Evolutionary conservation across 495 filamentous ascomycete species (phyloP), one percentile per base, ranked within the genome.

Genomic region (Penicillium dipodomyicola): DNA sequence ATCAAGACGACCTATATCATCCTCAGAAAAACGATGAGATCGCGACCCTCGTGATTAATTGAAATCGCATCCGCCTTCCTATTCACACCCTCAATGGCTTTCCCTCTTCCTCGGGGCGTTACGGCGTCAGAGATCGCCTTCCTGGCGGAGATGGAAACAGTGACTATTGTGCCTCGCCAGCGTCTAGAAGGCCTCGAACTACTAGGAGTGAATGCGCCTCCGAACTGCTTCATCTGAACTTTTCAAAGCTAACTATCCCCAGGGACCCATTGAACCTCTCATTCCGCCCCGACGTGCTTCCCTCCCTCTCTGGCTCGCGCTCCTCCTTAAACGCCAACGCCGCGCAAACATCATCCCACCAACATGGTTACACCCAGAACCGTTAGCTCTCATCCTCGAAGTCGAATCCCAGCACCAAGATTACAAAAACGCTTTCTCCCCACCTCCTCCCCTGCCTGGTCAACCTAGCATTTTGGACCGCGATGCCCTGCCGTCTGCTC

Each of bases 301-400:
- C 29, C 70, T 97, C 42, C 94, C 94, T 14, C 85, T 97, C 67
- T 97, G 95, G 95, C 88, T 97, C 46, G 94, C 95, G n/a, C 83
- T 97, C 48, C 87, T 97, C 52, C 87, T 98, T 50, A 97, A 98
- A 74, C 90, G 91, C 58, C 95, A 98, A 77, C 84, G 87, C 33
- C 86, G 93, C 65, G 93, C 92, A 68, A 96, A 96, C 75, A 97
- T 97, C 69, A 74, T 92, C 40, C 89, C 94, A 0, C 94, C 94
- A 0, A 71, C 88, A 49, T 98, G 94, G 94, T 84, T 98, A 11
- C 82, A 86, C 60, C 82, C 89, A 0, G 67, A 82, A 29, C 84
- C 90, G 27, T 82, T 98, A 33, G 72, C 79, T 33, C 70, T 83
- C 0, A 90, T 97, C 59, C 85, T 97, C 54, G 81, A 89, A 40